Base-by-base conservation (phyloP, 1,284 basidiomycete genomes). In the Ustilago esculenta region DNA sequence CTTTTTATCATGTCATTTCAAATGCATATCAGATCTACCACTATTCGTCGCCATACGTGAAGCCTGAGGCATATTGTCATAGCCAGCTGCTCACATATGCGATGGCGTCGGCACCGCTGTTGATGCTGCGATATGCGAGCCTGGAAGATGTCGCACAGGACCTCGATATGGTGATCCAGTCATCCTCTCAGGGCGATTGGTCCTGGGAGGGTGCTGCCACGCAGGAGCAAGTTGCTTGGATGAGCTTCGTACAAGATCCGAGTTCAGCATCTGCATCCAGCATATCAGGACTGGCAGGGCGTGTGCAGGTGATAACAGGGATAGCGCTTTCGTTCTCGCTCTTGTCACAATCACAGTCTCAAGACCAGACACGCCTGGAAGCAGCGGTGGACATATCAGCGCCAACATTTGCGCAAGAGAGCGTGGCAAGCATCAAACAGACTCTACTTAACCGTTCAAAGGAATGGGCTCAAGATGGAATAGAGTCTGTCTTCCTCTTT, bases 81-180 rank as follows among this genome's bases (percentile, higher is more conserved):
- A 7, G 7, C 17, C 17, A 20, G 35, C 32, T 7, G 21, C 12
- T 14, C 27, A 23, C 41, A 40, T 10, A 43, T 55, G 58, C 18
- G 12, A 65, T 65, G 61, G 32, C 52, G n/a, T 21, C 50, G 5
- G 25, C 54, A 4, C 41, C 54, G 25, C 49, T 48, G 12, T 30
- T 69, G 17, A 50, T 39, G 43, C 40, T 69, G 12, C 42, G 17
- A 2, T 69, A 69, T 33, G 35, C 36, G 11, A 34, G 29, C 15
- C 36, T 59, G 20, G 47, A 63, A 36, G 66, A 58, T 58, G 66
- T 69, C 1, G 59, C 66, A 4, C 59, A 58, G 15, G 66, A 69
- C 17, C 47, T 69, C 25, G 66, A 69, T 42, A 54, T 63, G 58
- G 54, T 69, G 39, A 54, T 69, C 11, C 66, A 63, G 29, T 69